These are phyloP conservation scores for Starmera dryadoides DNA, from an alignment of 805 yeast species.

Conservation along the genomic window DNA sequence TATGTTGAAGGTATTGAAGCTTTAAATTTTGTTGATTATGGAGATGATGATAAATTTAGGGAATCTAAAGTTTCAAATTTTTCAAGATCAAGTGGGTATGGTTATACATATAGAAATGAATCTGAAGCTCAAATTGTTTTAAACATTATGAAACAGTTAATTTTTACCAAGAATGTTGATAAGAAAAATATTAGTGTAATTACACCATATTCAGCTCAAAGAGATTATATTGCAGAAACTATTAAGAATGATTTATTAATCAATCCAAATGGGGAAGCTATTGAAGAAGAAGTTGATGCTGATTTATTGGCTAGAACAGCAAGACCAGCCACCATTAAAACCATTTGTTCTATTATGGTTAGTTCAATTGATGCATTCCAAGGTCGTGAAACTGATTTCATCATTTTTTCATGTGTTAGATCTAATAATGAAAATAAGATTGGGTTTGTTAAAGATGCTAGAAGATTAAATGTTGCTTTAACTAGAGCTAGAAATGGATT, in stretches of 20 bases:
- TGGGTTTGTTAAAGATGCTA: conserved; percentile 54
- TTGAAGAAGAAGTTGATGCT: conserved; percentile 49
- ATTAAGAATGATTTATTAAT: conserved; percentile 44
- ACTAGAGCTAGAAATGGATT: conserved; percentile 63
- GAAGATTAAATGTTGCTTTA: conserved; percentile 66
- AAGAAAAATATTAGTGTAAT: conserved; percentile 53
- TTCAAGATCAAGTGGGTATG: conserved; percentile 33
- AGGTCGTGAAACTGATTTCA: conserved; percentile 78
- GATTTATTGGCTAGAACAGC: conserved; percentile 24
- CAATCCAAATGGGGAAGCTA: conserved; percentile 43
- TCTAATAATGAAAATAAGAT: conserved; percentile 44
- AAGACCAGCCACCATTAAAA: conserved; percentile 18
- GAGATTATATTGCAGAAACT: conserved; percentile 49
- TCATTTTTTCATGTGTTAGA: conserved; percentile 71
- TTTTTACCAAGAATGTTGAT: conserved; percentile 45
- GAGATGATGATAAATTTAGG: conserved; percentile 31
- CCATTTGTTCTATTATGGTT: conserved; percentile 37
- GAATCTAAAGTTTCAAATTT: conserved; percentile 45
- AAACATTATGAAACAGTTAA: conserved; percentile 40
- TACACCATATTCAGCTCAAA: conserved; percentile 73
- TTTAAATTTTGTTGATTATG: conserved; percentile 53
- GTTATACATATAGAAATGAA: conserved; percentile 51
- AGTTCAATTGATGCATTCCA: conserved; percentile 80
- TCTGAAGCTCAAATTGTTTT: conserved; percentile 45
- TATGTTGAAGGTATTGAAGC: conserved; percentile 43